A percentile compares a stretch with the other conserved stretches of the same genome.
Evolutionary conservation across 768 basidiomycete genomes (phyloP).

Genomic region (Lepiota venenata): DNA sequence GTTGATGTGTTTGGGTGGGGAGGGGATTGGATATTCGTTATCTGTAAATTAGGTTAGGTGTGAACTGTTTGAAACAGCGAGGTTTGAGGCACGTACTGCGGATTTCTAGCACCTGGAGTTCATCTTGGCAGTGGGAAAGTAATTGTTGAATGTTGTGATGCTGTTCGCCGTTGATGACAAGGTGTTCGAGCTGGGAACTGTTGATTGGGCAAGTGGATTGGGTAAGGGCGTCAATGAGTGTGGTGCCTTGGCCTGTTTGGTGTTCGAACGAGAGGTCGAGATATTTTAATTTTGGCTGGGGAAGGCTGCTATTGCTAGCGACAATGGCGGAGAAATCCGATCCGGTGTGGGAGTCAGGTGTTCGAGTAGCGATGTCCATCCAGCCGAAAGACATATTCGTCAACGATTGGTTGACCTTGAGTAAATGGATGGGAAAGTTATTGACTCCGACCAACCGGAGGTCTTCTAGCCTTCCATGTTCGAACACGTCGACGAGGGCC

Average conservation of each 20-base stretch:
- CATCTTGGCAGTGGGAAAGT: constrained; percentile 1
- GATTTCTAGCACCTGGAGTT: constrained; percentile 7
- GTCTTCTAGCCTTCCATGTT: constrained; percentile 2
- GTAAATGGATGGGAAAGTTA: constrained; percentile 1
- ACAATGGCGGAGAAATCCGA: not conserved
- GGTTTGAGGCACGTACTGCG: not conserved
- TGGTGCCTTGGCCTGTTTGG: not conserved
- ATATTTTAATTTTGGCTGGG: constrained; percentile 1
- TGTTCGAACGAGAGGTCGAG: constrained; percentile 11
- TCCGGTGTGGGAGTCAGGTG: not conserved
- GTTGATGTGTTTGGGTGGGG: constrained; percentile 2
- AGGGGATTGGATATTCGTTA: constrained; percentile 7
- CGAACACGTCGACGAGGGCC: constrained; percentile 2
- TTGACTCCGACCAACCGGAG: constrained; percentile 6
- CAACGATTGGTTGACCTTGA: not conserved
- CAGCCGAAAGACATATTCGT: constrained; percentile 8
- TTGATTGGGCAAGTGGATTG: constrained; percentile 1
- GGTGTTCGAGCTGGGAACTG: constrained; percentile 4
- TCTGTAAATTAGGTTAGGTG: not conserved
- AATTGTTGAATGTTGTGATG: constrained; percentile 6
- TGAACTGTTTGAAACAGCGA: not conserved
- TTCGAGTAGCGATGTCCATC: not conserved
- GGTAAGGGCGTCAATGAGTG: constrained; percentile 2
- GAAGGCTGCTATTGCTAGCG: not conserved
- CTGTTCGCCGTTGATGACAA: constrained; percentile 7